Evolutionary conservation across 1,139 yeast species (phyloP), one percentile per base, ranked within the genome.

Genomic region (Arxiozyma telluris): DNA sequence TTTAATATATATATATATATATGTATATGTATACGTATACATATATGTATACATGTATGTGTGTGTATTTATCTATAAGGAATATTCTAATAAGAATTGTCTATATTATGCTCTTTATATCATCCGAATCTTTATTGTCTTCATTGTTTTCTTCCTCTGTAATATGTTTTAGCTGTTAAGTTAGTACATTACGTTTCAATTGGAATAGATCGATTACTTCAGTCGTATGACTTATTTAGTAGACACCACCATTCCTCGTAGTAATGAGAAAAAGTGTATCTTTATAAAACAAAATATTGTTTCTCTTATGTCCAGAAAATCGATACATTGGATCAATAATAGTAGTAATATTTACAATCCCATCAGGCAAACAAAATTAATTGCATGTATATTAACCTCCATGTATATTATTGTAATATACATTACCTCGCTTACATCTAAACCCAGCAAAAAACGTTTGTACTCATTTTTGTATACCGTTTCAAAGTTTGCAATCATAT

Each of bases 161-260:
- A 7, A 53, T 53, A 41, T 17, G 22, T 2, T 38, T 39, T 18
- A 52, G 21, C 22, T 54, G 58, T 21, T 25, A n/a, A 12, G 12
- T 21, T 18, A 53, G 25, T 4, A 27, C 8, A 25, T 11, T 46
- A 23, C 17, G 44, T 20, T 44, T 38, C 3, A 18, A 11, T 2
- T 22, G 22, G 4, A 23, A 41, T 21, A 20, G 6, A 2, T 11
- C n/a, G 15, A 50, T 45, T 8, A 12, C 15, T 22, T 30, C 12
- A 18, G 20, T 21, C 12, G 22, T 44, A 6, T 12, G 30, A 5
- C 25, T 50, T 1, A 60, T 41, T 21, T 46, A 25, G 50, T 55
- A 59, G 30, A 54, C 50, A 2, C 62, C 62, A 30, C 55, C 55
- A 39, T 49, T 46, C 27, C 38, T 34, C 12, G 61, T 58, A 23